Conservation (phyloP, 2,329 filamentous ascomycete species). For the Acrocalymma vagum region DNA sequence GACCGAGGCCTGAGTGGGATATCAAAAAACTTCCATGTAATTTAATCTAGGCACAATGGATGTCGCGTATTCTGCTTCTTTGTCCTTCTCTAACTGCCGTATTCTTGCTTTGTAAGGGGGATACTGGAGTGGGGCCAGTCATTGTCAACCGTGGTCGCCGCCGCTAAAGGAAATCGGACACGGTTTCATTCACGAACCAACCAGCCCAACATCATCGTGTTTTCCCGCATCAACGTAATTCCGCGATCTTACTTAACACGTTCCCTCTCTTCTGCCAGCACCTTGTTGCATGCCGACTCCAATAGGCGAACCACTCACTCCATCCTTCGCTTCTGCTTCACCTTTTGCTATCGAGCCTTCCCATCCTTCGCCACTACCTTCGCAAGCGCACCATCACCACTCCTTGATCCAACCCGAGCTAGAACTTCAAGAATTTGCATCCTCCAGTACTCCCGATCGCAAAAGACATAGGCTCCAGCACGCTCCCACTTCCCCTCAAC, state of each 20-base stretch:
- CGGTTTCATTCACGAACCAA: conserved; percentile 26
- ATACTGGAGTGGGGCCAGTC: no score
- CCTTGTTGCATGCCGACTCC: conserved; percentile 54
- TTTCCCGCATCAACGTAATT: conserved; percentile 26
- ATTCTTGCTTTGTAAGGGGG: no score
- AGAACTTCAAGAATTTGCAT: conserved; percentile 29
- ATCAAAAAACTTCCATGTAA: no score
- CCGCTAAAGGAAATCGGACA: conserved; percentile 28
- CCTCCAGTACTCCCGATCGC: background rate
- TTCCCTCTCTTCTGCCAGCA: conserved; percentile 20
- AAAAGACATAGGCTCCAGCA: conserved; percentile 1
- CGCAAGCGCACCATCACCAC: conserved; percentile 24
- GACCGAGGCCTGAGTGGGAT: no score
- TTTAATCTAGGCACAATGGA: no score
- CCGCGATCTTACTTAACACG: conserved; percentile 28
- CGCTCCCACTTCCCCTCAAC: no score
- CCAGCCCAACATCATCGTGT: conserved; percentile 4
- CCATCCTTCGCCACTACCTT: conserved; percentile 21
- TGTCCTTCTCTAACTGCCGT: no score
- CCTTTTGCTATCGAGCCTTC: conserved; percentile 17
- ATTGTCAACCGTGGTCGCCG: no score
- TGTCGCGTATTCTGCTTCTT: no score
- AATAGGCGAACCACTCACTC: conserved; percentile 46
- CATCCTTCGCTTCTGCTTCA: conserved; percentile 21
- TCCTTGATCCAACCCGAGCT: conserved; percentile 20